Evolutionary conservation across 1,284 basidiomycete species (phyloP).

Genomic region (Ceratobasidium sp.): DNA sequence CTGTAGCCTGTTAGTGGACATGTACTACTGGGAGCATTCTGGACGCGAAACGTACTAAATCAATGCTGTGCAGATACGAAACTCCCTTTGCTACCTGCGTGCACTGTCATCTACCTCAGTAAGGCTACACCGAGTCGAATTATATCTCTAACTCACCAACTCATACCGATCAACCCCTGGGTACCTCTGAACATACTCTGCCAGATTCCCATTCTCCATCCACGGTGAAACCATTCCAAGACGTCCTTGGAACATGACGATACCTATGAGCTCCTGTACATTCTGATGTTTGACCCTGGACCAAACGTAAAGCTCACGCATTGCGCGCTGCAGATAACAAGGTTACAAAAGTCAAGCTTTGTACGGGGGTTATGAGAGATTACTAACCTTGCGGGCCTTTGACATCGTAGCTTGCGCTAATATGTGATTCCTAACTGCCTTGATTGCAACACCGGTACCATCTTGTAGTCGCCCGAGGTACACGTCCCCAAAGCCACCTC

Average conservation of each 20-base stretch:
- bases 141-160: neutral
- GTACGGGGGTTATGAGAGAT: neutral
- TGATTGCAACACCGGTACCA: conserved; percentile 8
- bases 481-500: conserved; percentile 24
- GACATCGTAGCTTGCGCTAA: neutral
- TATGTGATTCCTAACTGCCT: neutral
- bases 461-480: neutral
- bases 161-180: conserved; percentile 8
- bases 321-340: conserved; percentile 22
- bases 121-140: neutral
- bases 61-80: conserved; percentile 11
- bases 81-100: conserved; percentile 2
- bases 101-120: neutral
- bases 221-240: conserved; percentile 24
- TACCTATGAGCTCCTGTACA: conserved; percentile 12
- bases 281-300: conserved; percentile 13
- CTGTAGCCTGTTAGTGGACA: too few species aligned
- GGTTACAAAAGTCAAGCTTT: too few species aligned
- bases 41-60: neutral
- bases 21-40: too few species aligned
- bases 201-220: conserved; percentile 25
- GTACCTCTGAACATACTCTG: conserved; percentile 8
- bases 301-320: conserved; percentile 28
- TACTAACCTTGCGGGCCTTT: conserved; percentile 22
- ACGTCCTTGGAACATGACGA: conserved; percentile 25